These are phyloP conservation scores for Pisolithus marmoratus DNA, from an alignment of 768 basidiomycete species.

Conservation along the genomic window DNA sequence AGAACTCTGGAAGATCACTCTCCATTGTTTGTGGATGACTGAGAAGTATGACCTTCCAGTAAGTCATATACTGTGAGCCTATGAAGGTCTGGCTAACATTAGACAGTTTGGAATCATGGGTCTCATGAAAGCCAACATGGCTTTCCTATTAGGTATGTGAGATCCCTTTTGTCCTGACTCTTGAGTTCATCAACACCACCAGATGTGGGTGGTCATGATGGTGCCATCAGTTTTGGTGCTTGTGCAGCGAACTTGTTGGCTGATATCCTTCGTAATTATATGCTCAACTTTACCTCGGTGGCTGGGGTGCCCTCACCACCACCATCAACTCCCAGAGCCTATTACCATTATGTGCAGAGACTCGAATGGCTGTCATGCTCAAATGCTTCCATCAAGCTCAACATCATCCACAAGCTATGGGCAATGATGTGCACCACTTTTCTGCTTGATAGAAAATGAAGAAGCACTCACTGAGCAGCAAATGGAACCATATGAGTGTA, in stretches of 20 bases:
- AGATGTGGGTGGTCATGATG: slow-evolving; percentile 42
- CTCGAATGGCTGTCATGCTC: slow-evolving; percentile 11
- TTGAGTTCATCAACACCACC: slow-evolving; percentile 6
- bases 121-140: slow-evolving; percentile 45
- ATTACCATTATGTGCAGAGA: not conserved
- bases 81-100: slow-evolving; percentile 1
- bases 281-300: slow-evolving; percentile 37
- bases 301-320: slow-evolving; percentile 12
- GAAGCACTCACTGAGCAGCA: slow-evolving; percentile 36
- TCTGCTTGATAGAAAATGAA: slow-evolving; percentile 46
- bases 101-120: slow-evolving; percentile 43
- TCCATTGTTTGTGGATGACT: slow-evolving; percentile 39
- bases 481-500: slow-evolving; percentile 21
- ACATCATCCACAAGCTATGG: slow-evolving; percentile 57
- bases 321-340: slow-evolving; percentile 2
- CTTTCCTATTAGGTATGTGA: slow-evolving; percentile 40
- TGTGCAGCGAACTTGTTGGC: slow-evolving; percentile 39
- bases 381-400: slow-evolving; percentile 52
- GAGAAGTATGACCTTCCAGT: slow-evolving; percentile 48
- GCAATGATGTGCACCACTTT: slow-evolving; percentile 36
- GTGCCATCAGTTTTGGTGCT: slow-evolving; percentile 34
- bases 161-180: not conserved
- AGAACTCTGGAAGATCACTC: slow-evolving; percentile 46
- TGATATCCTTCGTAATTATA: slow-evolving; percentile 42
- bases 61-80: slow-evolving; percentile 21